Evolutionary conservation across 2,329 filamentous ascomycete species (phyloP), one percentile per base, ranked within the genome.

Genomic region (Sporothrix pallida): DNA sequence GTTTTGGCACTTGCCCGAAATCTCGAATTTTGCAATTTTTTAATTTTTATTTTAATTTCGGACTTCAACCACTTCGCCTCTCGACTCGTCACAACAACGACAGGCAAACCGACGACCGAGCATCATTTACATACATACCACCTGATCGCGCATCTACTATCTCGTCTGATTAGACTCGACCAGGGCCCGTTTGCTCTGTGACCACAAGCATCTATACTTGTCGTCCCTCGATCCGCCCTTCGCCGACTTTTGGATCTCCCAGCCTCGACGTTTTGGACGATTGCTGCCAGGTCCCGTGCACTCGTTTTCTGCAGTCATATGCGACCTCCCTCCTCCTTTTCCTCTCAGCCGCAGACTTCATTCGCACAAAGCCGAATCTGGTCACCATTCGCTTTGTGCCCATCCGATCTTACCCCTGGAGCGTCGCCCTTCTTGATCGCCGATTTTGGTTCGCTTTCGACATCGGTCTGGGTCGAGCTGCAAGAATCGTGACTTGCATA

Each of bases 11-110:
- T 46, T 48, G 42, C 69, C 69, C 69, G 48, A 71, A 71, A 71
- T 71, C 69, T 71, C 69, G 69, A 56, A 71, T 71, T 71, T 69
- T 71, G 60, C 69, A 20, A 48, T 31, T 60, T 71, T 71, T 71
- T 71, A 50, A 50, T 60, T 48, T 71, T 60, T 56, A 48, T 62
- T 71, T 62, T 71, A 71, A 31, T 71, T 50, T 71, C 56, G 20
- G 44, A 71, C 69, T 56, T 71, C 69, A 48, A 71, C 69, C 31
- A 71, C 69, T n/a, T 56, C 20, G 31, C 54, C 31, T 20, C 44
- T 44, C 54, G 69, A 17, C 31, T 44, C 67, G 9, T 42, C 12
- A 20, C 9, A 20, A 23, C 52, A 56, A 56, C 52, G 20, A 20
- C 23, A 67, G 9, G 5, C 23, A 12, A 50, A 48, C 42, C 62